A percentile compares a stretch with the other conserved stretches of the same genome.
Evolutionary conservation across 2,329 filamentous ascomycete genomes (phyloP).

Genomic region (Sporothrix euskadiensis): DNA sequence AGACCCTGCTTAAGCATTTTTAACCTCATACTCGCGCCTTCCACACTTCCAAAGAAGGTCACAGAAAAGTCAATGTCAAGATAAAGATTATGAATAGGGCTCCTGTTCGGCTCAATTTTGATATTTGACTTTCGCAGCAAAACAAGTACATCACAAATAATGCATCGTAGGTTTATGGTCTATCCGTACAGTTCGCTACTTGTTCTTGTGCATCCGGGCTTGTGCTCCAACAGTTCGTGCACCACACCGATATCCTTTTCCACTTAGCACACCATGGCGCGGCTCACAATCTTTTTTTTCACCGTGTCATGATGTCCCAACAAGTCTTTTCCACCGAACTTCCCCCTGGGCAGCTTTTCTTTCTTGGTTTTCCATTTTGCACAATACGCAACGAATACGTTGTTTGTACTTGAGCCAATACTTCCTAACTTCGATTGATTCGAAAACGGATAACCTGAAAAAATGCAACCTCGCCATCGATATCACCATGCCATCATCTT

Average conservation of each 20-base stretch:
- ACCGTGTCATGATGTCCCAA: neutral
- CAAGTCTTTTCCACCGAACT: neutral
- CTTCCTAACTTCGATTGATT: neutral
- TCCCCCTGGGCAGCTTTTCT: neutral
- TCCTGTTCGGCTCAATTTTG: too few relatives aligned
- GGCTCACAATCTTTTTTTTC: neutral
- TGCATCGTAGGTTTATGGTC: neutral
- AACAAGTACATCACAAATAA: neutral
- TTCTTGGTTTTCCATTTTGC: neutral
- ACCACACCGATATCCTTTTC: neutral
- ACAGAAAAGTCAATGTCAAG: too few relatives aligned
- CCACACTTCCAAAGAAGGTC: too few relatives aligned
- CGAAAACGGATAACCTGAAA: neutral
- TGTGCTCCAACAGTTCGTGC: neutral
- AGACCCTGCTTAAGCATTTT: too few relatives aligned
- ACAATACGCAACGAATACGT: neutral
- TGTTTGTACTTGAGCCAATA: neutral
- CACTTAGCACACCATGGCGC: neutral
- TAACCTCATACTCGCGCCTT: too few relatives aligned
- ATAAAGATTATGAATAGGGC: too few relatives aligned
- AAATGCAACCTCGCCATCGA: neutral
- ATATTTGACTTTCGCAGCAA: too few relatives aligned
- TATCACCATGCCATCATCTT: neutral
- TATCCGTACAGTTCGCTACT: neutral
- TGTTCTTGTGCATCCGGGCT: neutral